These are phyloP conservation scores for Hyphopichia fennica DNA, from an alignment of 1,139 yeast species.

Conservation along the genomic window DNA sequence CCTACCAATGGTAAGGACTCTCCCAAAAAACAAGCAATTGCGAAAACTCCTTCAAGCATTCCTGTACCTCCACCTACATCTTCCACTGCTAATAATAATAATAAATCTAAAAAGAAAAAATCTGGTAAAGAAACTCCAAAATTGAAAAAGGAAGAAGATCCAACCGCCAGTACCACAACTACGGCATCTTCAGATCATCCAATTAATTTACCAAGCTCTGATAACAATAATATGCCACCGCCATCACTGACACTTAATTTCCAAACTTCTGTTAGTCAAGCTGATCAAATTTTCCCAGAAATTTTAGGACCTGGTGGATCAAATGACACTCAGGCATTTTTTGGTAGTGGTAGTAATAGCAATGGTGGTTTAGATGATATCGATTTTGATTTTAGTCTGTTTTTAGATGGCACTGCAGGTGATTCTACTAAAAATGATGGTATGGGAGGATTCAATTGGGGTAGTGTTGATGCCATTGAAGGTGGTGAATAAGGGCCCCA, in stretches of 20 bases:
- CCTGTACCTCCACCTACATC: slow-evolving; percentile 16
- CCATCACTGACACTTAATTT: slow-evolving; percentile 25
- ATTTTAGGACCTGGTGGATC: slow-evolving; percentile 24
- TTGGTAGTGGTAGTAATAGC: slow-evolving; percentile 14
- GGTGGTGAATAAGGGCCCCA: slow-evolving; percentile 21
- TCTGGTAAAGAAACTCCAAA: slow-evolving; percentile 1
- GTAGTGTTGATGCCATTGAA: slow-evolving; percentile 52
- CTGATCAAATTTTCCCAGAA: slow-evolving; percentile 39
- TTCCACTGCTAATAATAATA: slow-evolving; percentile 3
- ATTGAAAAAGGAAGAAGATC: slow-evolving; percentile 6
- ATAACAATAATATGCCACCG: slow-evolving; percentile 19
- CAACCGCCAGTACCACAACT: background rate
- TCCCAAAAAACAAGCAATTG: slow-evolving; percentile 29
- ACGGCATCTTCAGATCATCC: slow-evolving; percentile 7
- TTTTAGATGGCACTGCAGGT: slow-evolving; percentile 44
- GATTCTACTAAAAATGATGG: slow-evolving; percentile 36
- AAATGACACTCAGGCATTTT: slow-evolving; percentile 21
- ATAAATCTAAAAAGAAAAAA: background rate
- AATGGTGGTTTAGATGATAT: slow-evolving; percentile 41
- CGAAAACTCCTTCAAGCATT: slow-evolving; percentile 14
- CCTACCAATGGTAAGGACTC: slow-evolving; percentile 26
- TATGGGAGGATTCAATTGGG: slow-evolving; percentile 52
- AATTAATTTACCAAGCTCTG: slow-evolving; percentile 15
- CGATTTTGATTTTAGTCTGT: slow-evolving; percentile 56
- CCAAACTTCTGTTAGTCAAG: slow-evolving; percentile 25